Evolutionary conservation across 2,329 filamentous ascomycete species (phyloP).

Genomic region (Monilinia aucupariae): DNA sequence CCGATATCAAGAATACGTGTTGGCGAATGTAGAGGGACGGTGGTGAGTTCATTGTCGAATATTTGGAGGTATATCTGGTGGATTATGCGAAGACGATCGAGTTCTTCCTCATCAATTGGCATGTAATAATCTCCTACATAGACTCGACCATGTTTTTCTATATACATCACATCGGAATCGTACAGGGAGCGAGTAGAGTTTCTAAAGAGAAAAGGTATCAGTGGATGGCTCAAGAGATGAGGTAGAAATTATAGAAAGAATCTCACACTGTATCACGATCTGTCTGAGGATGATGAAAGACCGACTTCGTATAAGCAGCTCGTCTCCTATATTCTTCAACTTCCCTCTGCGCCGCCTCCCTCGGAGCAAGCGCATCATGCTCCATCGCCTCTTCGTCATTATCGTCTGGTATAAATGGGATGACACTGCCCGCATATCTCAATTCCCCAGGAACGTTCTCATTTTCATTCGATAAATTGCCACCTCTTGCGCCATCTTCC

Average conservation of each 20-base stretch:
- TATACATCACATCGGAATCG: slow-evolving; percentile 30
- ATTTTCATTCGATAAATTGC: background rate
- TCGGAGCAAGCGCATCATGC: slow-evolving; percentile 1
- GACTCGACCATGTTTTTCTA: slow-evolving; percentile 46
- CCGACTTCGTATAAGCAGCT: slow-evolving; percentile 13
- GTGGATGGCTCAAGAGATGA: background rate
- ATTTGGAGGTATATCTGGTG: slow-evolving; percentile 30
- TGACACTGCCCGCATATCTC: background rate
- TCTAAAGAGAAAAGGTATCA: slow-evolving; percentile 19
- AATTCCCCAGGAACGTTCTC: background rate
- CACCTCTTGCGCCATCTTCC: background rate
- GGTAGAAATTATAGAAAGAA: background rate
- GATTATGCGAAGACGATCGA: slow-evolving; percentile 30
- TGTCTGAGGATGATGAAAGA: slow-evolving; percentile 14
- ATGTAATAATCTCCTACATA: slow-evolving; percentile 44
- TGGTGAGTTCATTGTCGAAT: slow-evolving; percentile 30
- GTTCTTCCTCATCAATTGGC: slow-evolving; percentile 34
- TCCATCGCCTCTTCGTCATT: slow-evolving; percentile 3
- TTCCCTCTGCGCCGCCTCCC: background rate
- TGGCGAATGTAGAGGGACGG: slow-evolving; percentile 38
- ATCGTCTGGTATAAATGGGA: slow-evolving; percentile 2
- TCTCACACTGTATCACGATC: slow-evolving; percentile 21
- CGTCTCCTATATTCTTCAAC: background rate
- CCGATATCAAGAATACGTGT: slow-evolving; percentile 41
- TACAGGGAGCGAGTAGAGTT: slow-evolving; percentile 34